Conservation (phyloP, 495 filamentous ascomycete genomes). For the Saxophila tyrrhenica region DNA sequence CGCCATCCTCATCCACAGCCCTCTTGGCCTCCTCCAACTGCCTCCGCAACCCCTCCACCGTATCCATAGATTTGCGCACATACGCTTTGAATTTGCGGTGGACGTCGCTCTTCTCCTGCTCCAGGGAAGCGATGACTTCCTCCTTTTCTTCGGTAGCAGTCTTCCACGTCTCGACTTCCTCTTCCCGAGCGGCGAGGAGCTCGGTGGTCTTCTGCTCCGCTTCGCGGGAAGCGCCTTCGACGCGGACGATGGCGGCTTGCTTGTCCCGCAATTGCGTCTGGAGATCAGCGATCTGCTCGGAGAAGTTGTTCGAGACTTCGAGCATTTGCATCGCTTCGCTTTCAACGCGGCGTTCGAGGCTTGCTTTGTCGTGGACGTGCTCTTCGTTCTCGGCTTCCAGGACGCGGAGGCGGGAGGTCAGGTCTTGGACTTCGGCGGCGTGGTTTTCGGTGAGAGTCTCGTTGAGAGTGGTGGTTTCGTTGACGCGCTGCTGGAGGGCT, state of each 20-base stretch:
- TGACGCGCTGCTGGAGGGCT: not conserved
- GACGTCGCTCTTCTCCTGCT: not conserved
- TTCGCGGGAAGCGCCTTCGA: slow-evolving; percentile 9
- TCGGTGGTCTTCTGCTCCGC: slow-evolving; percentile 12
- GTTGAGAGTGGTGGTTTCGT: not conserved
- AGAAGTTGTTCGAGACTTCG: slow-evolving; percentile 8
- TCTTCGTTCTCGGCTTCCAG: not conserved
- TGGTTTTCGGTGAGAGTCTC: not conserved
- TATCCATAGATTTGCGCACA: not conserved
- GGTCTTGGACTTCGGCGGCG: not conserved
- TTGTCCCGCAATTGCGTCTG: slow-evolving; percentile 9
- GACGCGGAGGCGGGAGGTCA: slow-evolving; percentile 13
- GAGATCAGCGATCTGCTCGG: slow-evolving; percentile 12
- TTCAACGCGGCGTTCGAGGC: slow-evolving; percentile 18
- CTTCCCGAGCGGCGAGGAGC: slow-evolving; percentile 4
- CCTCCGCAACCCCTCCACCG: not conserved
- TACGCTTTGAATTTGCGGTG: slow-evolving; percentile 4
- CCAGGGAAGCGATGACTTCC: not conserved
- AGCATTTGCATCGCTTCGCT: slow-evolving; percentile 18
- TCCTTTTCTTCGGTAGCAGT: not conserved
- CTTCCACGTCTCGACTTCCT: slow-evolving; percentile 7
- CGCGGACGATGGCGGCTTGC: slow-evolving; percentile 12
- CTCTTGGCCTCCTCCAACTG: not conserved
- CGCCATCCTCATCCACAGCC: not conserved
- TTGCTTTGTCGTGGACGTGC: slow-evolving; percentile 3